Base-by-base conservation (phyloP, 1,139 yeast genomes). In the Sugiyamaella pinicola region DNA sequence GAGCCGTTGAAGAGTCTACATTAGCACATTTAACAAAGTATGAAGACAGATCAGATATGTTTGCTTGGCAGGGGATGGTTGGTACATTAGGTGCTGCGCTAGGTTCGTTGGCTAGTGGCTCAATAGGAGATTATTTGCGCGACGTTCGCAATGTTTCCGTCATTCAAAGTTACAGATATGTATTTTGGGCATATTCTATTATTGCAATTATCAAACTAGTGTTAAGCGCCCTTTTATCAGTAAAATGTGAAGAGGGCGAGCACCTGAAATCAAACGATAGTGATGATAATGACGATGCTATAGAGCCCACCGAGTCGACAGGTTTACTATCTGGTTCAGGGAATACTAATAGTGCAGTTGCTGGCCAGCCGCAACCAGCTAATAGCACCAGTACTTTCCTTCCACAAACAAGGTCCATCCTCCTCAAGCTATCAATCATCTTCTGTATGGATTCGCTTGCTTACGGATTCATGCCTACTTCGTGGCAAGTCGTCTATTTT, bases 401-500 rank as follows among this genome's bases (percentile, higher is more conserved):
- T 13, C 57, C 52, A 4, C 55, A 55, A 34, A 59, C 67, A 12
- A 37, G 51, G 8, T 47, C 53, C 6, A 47, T 61, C 8, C 58
- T 68, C 8, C 42, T 75, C 38, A 76, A 62, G 41, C 59, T 68
- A 24, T 60, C 86, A 8, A 77, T 84, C 58, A 80, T 88, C 73
- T 79, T 86, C 57, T 78, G 78, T 68, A 58, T 81, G 21, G 96
- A 90, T 68, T 87, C 96, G 0, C 76, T 90, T 51, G 96, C 96
- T 0, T 83, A 84, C 56, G 96, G 96, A 0, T 85, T 89, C 67
- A 85, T 88, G 88, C 84, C 96, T 1, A 76, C 84, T 47, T 86
- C 96, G 0, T 90, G 96, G 96, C 78, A 86, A 48, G 88, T 89
- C 29, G 89, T 84, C 65, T 90, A 87, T 69, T 83, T 88, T 71